Evolutionary conservation across 225 moss, liverwort and hornwort genomes (phyloP).

Genomic region (Physcomitrellopsis africana): DNA sequence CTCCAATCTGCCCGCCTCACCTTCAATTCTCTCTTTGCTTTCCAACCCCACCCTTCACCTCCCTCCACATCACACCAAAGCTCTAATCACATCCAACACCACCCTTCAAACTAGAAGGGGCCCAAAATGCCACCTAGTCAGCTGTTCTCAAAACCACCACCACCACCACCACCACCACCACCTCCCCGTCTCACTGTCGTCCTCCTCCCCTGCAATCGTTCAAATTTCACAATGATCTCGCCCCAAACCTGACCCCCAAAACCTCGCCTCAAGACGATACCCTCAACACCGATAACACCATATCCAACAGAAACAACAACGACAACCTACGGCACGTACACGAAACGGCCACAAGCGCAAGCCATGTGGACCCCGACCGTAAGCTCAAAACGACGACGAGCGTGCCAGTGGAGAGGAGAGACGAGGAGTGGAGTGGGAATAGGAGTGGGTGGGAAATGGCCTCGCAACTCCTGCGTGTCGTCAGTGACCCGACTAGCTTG

Average conservation of each 20-base stretch:
- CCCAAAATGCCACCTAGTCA: background rate
- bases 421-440: too few relatives aligned
- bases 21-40: background rate
- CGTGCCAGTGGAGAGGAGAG: too few relatives aligned
- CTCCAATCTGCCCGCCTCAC: conserved; percentile 8
- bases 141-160: conserved; percentile 25
- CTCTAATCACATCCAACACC: conserved; percentile 34
- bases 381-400: background rate
- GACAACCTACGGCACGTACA: background rate
- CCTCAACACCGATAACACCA: background rate
- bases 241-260: background rate
- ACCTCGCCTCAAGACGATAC: too few relatives aligned
- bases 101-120: background rate
- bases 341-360: background rate
- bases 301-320: background rate
- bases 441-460: too few relatives aligned
- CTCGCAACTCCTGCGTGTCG: too few relatives aligned
- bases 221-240: conserved; percentile 9
- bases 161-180: background rate
- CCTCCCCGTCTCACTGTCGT: background rate
- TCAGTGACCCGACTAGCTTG: too few relatives aligned
- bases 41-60: background rate
- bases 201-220: conserved; percentile 4
- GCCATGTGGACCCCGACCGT: background rate
- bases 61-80: conserved; percentile 23